Evolutionary conservation across 164 flowering plant genomes (phyloP), one percentile per base, ranked within the genome.

Genomic region (Stephania cephalantha): DNA sequence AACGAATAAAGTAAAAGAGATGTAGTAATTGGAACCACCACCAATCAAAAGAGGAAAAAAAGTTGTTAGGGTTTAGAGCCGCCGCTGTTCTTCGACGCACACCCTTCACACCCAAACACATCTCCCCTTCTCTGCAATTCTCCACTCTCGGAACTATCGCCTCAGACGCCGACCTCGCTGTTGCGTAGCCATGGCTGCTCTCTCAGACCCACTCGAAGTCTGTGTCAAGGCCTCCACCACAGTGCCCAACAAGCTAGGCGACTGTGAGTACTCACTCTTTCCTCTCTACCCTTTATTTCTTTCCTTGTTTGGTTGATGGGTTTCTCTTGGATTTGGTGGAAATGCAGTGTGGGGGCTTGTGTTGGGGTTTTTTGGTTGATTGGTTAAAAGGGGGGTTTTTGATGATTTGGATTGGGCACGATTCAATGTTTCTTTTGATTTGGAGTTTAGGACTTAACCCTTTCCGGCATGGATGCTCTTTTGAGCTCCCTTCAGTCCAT

Each of bases 401-500:
- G 42, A 35, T 35, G 2, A 35, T 0, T 2, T 35, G 42, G 4
- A 35, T 35, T 35, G 42, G 42, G 42, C 42, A 25, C 25, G 25
- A 25, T 25, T 25, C 25, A 25, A 25, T 25, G 25, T 25, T 25
- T 25, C 25, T 25, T 25, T 20, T 5, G 30, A 42, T 35, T 18
- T 35, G 15, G 50, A 53, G n/a, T 61, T 2, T 68, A 6, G 45
- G 11, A 53, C 29, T 70, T 17, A 25, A 91, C 97, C 98, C 87
- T 91, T 90, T 81, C 97, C 97, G 55, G 95, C 98, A 83, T 91
- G 97, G 85, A 91, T 87, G 90, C 95, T 92, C 88, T 91, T 89
- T 82, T 90, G 97, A 85, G 97, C 97, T 79, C 98, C 98, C 98
- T 92, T 90, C 73, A 35, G 42, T 35, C 75, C 82, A 73, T 72